Base-by-base conservation (phyloP, 2,329 filamentous ascomycete species). In the Aurifilum marmelostoma region DNA sequence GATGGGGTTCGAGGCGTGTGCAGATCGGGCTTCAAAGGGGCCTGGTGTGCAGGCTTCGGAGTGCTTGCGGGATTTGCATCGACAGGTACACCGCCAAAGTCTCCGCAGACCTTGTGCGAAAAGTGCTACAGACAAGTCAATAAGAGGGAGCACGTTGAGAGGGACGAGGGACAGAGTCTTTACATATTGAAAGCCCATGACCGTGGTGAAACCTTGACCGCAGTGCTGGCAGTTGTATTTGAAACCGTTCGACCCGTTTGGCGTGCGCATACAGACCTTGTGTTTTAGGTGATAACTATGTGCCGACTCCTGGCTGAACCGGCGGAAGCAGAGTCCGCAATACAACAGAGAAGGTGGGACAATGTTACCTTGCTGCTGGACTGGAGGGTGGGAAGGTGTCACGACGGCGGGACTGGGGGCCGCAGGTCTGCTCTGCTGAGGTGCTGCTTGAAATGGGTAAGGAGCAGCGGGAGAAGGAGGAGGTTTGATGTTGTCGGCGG, bases 71-170 rank as follows among this genome's bases (percentile, higher is more conserved):
- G 37, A 41, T 27, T 32, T 6, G 59, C 62, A 67, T 73, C 67
- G 56, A 75, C 67, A 29, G 72, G 74, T 3, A 72, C 62, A 32
- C 72, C 71, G 29, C 72, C 71, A 68, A 82, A 81, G 3, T 76
- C 72, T n/a, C 84, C 84, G 71, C 86, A 88, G 2, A 85, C 81
- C 3, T 76, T 74, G 66, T 80, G 81, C 50, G 78, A 76, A 0
- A 75, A 69, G 70, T 88, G 86, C 75, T 77, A 54, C 2, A 63
- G 16, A 47, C 43, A 47, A 43, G 24, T 21, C 24, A 8, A 59
- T 72, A 29, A 73, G 70, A n/a, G 18, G 16, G 4, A 6, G 16
- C n/a, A n/a, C n/a, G 18, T 47, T 34, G 37, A 39, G 37, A 12
- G 5, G 9, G 37, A 9, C n/a, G 1, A 29, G 8, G 18, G 18